phyloP scores from a whole-genome alignment of 225 moss, liverwort and hornwort species.

The Climacium dendroides region DNA sequence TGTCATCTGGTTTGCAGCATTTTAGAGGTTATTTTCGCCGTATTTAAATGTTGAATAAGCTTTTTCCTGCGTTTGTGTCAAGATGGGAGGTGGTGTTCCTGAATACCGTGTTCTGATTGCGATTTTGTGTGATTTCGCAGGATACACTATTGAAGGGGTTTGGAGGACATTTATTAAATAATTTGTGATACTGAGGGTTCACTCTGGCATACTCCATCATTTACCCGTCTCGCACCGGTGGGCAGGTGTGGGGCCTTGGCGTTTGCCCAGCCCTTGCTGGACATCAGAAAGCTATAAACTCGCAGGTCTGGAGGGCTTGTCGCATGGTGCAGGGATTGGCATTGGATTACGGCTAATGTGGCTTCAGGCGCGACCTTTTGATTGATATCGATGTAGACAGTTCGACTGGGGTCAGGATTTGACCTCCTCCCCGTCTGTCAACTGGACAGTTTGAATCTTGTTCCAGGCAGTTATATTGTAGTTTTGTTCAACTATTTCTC shows the following conservation, averaged over 20 bases:
- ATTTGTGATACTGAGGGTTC: slow-evolving; percentile 43
- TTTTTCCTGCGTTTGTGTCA: not conserved
- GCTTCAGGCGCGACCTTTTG: slow-evolving; percentile 10
- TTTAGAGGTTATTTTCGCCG: not conserved
- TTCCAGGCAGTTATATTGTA: not conserved
- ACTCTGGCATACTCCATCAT: slow-evolving; percentile 54
- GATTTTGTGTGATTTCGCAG: slow-evolving; percentile 1
- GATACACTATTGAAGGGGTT: not conserved
- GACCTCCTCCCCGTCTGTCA: slow-evolving; percentile 25
- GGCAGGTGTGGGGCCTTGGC: slow-evolving; percentile 67
- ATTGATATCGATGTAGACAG: slow-evolving; percentile 86
- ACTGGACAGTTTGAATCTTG: slow-evolving; percentile 2
- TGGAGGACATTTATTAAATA: not conserved
- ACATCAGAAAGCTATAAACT: slow-evolving; percentile 48
- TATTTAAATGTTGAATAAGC: not conserved
- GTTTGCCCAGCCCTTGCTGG: slow-evolving; percentile 51
- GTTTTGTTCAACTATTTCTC: not conserved
- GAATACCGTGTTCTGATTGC: not conserved
- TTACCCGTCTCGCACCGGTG: slow-evolving; percentile 56
- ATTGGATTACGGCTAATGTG: slow-evolving; percentile 96
- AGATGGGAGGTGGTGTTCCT: not conserved
- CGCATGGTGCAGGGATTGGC: slow-evolving; percentile 99
- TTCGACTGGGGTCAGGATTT: slow-evolving; percentile 51
- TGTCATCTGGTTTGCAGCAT: not conserved
- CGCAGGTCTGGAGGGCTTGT: slow-evolving; percentile 98